Percentiles rank a stretch among this genome's conserved stretches.
Evolutionary conservation across 1,139 yeast genomes (phyloP).

Genomic region (Scheffersomyces quercinus): DNA sequence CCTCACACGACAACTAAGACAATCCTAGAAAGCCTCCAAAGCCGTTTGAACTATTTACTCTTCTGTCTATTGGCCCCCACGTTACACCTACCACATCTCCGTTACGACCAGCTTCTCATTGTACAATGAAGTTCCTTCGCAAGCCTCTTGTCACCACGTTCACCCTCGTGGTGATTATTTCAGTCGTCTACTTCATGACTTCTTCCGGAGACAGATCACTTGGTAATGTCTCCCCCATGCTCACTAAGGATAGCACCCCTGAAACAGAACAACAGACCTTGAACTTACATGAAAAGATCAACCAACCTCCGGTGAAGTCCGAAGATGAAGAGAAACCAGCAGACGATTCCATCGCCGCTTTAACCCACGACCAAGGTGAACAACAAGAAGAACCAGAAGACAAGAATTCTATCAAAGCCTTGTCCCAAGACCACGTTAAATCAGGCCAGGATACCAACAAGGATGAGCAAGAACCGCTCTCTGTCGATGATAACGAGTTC

Average conservation of each 20-base stretch:
- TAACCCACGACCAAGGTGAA: conserved; percentile 1
- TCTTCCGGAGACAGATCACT: conserved; percentile 20
- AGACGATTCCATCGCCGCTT: not conserved
- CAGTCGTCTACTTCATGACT: conserved; percentile 30
- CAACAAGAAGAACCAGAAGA: not conserved
- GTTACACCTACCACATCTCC: not conserved
- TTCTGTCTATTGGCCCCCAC: not conserved
- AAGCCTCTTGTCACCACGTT: conserved; percentile 28
- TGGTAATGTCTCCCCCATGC: conserved; percentile 27
- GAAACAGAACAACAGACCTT: not conserved
- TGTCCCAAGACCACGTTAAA: not conserved
- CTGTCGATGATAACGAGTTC: conserved; percentile 13
- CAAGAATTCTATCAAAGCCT: not conserved
- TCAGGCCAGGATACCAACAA: not conserved
- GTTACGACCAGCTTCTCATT: not conserved
- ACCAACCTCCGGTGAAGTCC: not conserved
- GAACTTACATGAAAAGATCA: not conserved
- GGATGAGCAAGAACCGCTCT: not conserved
- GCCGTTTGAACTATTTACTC: too few relatives aligned
- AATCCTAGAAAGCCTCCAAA: too few relatives aligned
- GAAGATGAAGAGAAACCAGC: not conserved
- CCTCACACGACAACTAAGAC: too few relatives aligned
- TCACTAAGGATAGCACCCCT: conserved; percentile 4
- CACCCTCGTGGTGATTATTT: conserved; percentile 21
- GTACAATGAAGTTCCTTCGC: conserved; percentile 20